Base-by-base conservation (phyloP, 2,329 filamentous ascomycete species). In the Fusarium mundagurra region DNA sequence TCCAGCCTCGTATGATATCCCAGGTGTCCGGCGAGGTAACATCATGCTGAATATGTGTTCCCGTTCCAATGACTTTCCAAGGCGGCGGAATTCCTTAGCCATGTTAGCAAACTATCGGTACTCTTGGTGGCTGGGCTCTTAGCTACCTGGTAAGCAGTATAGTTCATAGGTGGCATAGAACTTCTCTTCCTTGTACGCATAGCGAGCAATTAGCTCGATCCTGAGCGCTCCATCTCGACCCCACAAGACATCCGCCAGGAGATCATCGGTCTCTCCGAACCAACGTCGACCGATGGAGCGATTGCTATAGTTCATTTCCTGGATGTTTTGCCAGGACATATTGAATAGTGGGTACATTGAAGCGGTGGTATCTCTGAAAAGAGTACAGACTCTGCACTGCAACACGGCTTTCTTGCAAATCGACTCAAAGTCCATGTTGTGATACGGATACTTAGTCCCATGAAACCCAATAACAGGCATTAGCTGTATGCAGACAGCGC, bases 91-190 rank as follows among this genome's bases (percentile, higher is more conserved):
- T 7, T 1, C 4, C 43, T 45, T 24, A 3, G n/a, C 17, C 6
- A 8, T 13, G 11, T 45, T 18, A 45, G 43, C 5, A 18, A 22
- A 8, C 6, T 13, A 4, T 22, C 22, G 10, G 18, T 13, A 22
- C 10, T 4, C 18, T 12, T 1, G 6, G 18, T 22, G 0, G 18
- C 11, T 22, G 20, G 20, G 1, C 0, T 22, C 5, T 27, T 45
- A 45, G 24, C 12, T 14, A 45, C 43, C 12, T 14, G 24, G 24
- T 13, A 20, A 45, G 17, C 43, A 14, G 11, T 45, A 45, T 1
- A 45, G 4, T 20, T 27, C 24, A 14, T n/a, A 22, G 7, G 12
- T 41, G 13, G 12, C 13, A n/a, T 41, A 41, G 38, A 41, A 41
- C 20, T 41, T 41, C 38, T 41, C 38, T 22, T 41, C 38, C 38